A percentile compares a stretch with the other conserved stretches of the same genome.
Conservation (phyloP, 2,329 filamentous ascomycete species). For the Verticillium alfalfae region DNA sequence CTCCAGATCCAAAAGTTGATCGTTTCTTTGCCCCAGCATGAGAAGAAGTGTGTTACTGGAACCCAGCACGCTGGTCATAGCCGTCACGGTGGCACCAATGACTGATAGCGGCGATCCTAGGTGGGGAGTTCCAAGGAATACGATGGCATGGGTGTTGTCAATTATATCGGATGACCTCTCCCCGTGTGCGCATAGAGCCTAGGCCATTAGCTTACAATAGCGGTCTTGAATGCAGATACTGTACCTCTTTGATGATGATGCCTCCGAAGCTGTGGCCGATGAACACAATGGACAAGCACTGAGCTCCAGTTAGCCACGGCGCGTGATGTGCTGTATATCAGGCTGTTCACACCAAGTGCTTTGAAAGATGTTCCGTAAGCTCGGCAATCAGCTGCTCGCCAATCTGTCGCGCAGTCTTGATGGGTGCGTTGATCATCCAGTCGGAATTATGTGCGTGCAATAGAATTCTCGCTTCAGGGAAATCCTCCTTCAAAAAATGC, state of each 20-base stretch:
- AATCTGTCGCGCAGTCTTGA: constrained; percentile 12
- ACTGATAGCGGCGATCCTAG: not conserved
- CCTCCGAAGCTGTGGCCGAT: constrained; percentile 1
- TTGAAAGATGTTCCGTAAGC: not conserved
- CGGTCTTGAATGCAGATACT: not conserved
- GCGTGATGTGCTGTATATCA: not conserved
- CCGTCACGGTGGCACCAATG: not conserved
- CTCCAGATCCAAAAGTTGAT: not conserved
- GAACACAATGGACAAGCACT: not conserved
- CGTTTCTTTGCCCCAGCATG: not conserved
- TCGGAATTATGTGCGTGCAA: constrained; percentile 13
- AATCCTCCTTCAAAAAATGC: not conserved
- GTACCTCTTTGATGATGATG: constrained; percentile 2
- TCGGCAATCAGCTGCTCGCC: constrained; percentile 6
- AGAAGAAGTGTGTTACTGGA: not conserved
- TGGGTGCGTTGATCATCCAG: constrained; percentile 13
- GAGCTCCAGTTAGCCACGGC: no score
- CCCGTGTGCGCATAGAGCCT: not conserved
- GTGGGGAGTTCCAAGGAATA: constrained; percentile 3
- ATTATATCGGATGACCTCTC: not conserved
- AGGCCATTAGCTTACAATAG: not conserved
- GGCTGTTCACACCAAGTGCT: not conserved
- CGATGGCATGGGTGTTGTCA: not conserved
- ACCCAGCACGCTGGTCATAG: not conserved
- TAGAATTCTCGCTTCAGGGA: constrained; percentile 13